Percentiles rank a stretch among this genome's conserved stretches.
Evolutionary conservation across 805 yeast genomes (phyloP).

Genomic region (Myxozyma kluyveri): DNA sequence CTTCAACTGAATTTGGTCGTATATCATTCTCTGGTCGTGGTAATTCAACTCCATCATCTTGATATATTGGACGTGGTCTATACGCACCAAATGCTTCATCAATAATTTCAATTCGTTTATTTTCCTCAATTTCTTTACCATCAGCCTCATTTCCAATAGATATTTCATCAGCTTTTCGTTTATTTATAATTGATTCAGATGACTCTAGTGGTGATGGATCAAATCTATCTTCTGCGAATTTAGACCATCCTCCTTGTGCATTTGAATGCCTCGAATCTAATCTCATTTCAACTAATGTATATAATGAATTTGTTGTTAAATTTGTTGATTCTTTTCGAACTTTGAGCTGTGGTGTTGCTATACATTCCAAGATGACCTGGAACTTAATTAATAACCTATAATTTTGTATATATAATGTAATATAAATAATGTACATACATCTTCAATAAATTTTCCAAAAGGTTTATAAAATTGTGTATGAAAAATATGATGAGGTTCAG

Average conservation of each 20-base stretch:
- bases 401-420: too few relatives aligned
- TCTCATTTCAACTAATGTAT: slow-evolving; percentile 16
- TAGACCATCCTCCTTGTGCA: slow-evolving; percentile 30
- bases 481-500: slow-evolving; percentile 15
- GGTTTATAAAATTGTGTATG: slow-evolving; percentile 24
- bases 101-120: background rate
- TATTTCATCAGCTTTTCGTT: background rate
- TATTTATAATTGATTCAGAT: slow-evolving; percentile 9
- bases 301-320: slow-evolving; percentile 18
- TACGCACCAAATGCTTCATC: slow-evolving; percentile 1
- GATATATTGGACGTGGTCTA: too few relatives aligned
- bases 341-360: slow-evolving; percentile 16
- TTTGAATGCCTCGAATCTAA: slow-evolving; percentile 14
- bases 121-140: background rate
- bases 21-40: too few relatives aligned
- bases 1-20: too few relatives aligned
- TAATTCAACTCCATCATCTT: too few relatives aligned
- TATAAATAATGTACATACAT: slow-evolving; percentile 6
- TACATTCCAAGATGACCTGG: slow-evolving; percentile 20
- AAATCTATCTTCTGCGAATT: slow-evolving; percentile 27
- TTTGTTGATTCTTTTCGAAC: slow-evolving; percentile 15
- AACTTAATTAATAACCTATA: background rate
- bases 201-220: slow-evolving; percentile 27
- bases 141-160: background rate
- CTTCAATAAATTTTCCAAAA: slow-evolving; percentile 11